Percentiles rank a stretch among this genome's conserved stretches.
Evolutionary conservation across 331 rosid genomes (phyloP).

Genomic region (Arachis monticola): DNA sequence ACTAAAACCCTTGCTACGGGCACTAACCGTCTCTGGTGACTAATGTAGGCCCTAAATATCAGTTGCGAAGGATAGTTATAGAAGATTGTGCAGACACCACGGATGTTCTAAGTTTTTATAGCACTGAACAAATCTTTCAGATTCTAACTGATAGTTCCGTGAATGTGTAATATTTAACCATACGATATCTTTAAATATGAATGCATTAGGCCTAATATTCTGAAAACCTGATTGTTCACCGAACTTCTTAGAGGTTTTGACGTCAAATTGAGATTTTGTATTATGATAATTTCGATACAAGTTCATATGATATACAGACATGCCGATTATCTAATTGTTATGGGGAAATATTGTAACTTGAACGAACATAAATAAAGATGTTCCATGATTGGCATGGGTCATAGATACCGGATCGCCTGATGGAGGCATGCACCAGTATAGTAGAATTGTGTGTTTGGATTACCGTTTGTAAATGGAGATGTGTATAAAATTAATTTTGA

Average conservation of each 20-base stretch:
- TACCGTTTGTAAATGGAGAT: too few species aligned
- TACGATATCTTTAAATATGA: background rate
- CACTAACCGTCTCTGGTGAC: background rate
- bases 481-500: too few species aligned
- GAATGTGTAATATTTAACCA: constrained; percentile 18
- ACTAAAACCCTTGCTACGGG: constrained; percentile 17
- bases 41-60: constrained; percentile 22
- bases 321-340: background rate
- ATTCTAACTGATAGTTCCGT: constrained; percentile 20
- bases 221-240: background rate
- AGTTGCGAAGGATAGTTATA: constrained; percentile 24
- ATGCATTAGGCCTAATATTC: constrained; percentile 11
- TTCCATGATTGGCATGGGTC: too few species aligned
- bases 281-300: too few species aligned
- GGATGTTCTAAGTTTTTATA: constrained; percentile 35
- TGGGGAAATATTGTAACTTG: too few species aligned
- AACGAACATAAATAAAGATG: too few species aligned
- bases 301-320: background rate
- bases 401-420: too few species aligned
- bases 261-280: constrained; percentile 13
- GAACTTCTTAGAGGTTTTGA: constrained; percentile 23
- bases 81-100: background rate
- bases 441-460: too few species aligned
- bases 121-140: constrained; percentile 5
- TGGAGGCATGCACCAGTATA: too few species aligned